Base-by-base conservation (phyloP, 768 basidiomycete species). In the Trametes coccinea region DNA sequence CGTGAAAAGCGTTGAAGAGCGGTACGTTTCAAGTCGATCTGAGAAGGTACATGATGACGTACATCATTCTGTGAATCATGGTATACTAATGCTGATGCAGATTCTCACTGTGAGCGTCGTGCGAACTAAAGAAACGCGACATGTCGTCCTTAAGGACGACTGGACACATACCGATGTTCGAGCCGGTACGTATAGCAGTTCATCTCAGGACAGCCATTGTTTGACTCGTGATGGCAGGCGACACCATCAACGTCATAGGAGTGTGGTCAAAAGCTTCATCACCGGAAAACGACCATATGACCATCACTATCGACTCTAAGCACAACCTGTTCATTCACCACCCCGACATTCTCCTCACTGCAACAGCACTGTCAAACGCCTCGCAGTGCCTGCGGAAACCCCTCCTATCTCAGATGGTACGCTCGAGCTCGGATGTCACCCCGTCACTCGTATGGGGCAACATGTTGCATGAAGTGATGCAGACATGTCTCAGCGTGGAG, bases 401-500 rank as follows among this genome's bases (percentile, higher is more conserved):
- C 0, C 79, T 98, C n/a, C 77, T 99, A 33, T 85, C 84, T 44
- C 76, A 79, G 45, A 78, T 88, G 53, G 74, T 89, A 45, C 85
- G 83, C 41, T 82, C 85, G 0, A 76, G 80, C 0, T 83, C 81
- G 5, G 86, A 88, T 61, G 75, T 76, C 13, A 84, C 87, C 0
- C 87, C 90, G 2, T 79, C 88, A 5, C 78, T 92, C 10, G 79
- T 96, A 0, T 98, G 94, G 86, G 97, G 97, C 40, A 97, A 89
- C 67, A 86, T 98, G 74, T 81, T 97, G 5, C 97, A 99, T 68
- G 88, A 93, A 65, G 87, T 98, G 37, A 85, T 97, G 78, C 95
- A 98, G 71, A 76, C 80, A 0, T 94, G 92, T 66, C 77, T 98
- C 53, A 72, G 71, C 27, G 79, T 82, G 47, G 76, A 78, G 5